Conservation (phyloP, 768 basidiomycete species). For the Russula sp. region DNA sequence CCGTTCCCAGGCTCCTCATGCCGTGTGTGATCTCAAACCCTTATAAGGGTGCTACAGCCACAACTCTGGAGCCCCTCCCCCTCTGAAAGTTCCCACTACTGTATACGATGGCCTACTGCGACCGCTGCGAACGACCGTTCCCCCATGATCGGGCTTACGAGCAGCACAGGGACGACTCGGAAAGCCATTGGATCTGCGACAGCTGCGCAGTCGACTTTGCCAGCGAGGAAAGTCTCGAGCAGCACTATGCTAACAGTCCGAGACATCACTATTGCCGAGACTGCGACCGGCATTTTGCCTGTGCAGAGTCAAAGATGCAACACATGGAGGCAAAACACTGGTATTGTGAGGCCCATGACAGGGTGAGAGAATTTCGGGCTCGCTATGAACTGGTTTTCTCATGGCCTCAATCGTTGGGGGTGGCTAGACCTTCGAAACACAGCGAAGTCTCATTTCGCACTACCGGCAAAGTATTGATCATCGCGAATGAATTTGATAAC, state of each 20-base stretch:
- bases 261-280: conserved; percentile 1
- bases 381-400: background rate
- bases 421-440: conserved; percentile 34
- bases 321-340: conserved; percentile 5
- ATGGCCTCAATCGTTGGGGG: background rate
- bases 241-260: background rate
- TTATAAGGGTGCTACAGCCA: too few relatives aligned
- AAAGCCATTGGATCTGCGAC: background rate
- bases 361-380: background rate
- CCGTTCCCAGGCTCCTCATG: too few relatives aligned
- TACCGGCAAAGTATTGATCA: conserved; percentile 25
- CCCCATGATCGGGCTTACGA: background rate
- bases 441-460: conserved; percentile 39
- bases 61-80: too few relatives aligned
- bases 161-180: background rate
- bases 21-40: too few relatives aligned
- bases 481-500: too few relatives aligned
- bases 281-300: background rate
- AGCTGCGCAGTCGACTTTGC: conserved; percentile 1
- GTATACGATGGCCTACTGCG: conserved; percentile 1
- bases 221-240: background rate
- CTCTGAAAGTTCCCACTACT: too few relatives aligned
- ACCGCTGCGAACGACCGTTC: conserved; percentile 1
- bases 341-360: background rate
- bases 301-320: background rate